A percentile compares a stretch with the other conserved stretches of the same genome.
Evolutionary conservation across 106 monocot species (phyloP).

Genomic region (Ottelia alismoides): DNA sequence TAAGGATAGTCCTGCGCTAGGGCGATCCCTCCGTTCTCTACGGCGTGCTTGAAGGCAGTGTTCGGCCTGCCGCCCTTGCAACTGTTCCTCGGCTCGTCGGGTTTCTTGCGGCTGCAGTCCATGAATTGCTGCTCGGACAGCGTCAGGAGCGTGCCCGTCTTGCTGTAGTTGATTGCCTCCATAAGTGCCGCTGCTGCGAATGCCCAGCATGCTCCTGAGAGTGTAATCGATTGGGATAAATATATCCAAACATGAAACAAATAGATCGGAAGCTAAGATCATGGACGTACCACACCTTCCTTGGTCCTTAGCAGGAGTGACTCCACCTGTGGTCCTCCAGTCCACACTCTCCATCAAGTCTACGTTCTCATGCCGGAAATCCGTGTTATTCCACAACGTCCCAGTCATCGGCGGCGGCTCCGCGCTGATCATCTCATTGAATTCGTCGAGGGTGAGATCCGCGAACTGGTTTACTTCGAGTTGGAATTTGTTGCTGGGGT

Average conservation of each 20-base stretch:
- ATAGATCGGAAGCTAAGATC: not conserved
- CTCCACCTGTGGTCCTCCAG: no score
- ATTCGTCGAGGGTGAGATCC: no score
- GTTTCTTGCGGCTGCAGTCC: not conserved
- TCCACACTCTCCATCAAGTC: no score
- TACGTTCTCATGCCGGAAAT: no score
- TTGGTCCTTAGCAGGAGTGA: no score
- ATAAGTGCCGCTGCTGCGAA: conserved; percentile 2
- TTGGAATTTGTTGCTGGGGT: no score
- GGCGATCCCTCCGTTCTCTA: not conserved
- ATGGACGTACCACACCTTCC: no score
- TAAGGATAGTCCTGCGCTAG: not conserved
- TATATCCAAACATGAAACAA: not conserved
- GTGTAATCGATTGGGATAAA: not conserved
- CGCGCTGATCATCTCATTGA: no score
- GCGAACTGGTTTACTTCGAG: no score
- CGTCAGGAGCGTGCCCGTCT: not conserved
- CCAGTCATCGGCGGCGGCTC: no score
- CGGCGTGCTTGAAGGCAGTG: not conserved
- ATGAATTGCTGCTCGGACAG: conserved; percentile 9
- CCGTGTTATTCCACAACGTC: no score
- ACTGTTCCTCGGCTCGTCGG: not conserved
- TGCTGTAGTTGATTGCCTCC: not conserved
- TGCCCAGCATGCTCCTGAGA: conserved; percentile 4
- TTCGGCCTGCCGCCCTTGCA: not conserved